phyloP scores from a whole-genome alignment of 108 stramenopile genomes.

The Epithemia pelagica region DNA sequence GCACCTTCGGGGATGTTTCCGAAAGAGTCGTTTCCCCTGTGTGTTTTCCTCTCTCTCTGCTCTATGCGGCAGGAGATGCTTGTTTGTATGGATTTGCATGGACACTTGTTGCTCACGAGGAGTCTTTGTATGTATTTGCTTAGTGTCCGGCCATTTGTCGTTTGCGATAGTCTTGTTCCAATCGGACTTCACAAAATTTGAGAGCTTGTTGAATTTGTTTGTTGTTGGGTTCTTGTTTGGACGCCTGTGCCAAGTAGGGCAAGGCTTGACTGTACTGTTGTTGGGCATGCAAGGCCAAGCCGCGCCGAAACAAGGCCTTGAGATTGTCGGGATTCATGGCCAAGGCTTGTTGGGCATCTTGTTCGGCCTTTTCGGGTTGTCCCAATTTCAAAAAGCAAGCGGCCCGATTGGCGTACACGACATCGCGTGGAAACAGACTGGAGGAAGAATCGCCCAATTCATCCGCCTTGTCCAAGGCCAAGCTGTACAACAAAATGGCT shows the following conservation, averaged over 20 bases:
- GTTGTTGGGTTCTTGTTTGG: constrained; percentile 87
- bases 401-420: constrained; percentile 75
- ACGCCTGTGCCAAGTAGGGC: constrained; percentile 59
- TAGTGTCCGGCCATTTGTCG: constrained; percentile 8
- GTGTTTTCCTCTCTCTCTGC: too few relatives aligned
- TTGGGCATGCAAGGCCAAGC: constrained; percentile 86
- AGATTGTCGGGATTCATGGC: constrained; percentile 64
- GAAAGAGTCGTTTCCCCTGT: too few relatives aligned
- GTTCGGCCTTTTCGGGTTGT: constrained; percentile 83
- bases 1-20: too few relatives aligned
- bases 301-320: constrained; percentile 84
- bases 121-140: too few relatives aligned
- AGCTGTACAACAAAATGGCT: constrained; percentile 76
- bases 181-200: constrained; percentile 85
- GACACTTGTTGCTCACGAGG: too few relatives aligned
- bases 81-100: too few relatives aligned
- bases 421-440: constrained; percentile 64
- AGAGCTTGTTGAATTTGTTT: constrained; percentile 88
- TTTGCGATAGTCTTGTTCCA: constrained; percentile 78
- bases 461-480: constrained; percentile 78
- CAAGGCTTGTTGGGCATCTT: constrained; percentile 58
- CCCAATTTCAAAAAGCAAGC: constrained; percentile 88
- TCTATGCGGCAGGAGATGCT: too few relatives aligned
- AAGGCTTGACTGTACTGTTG: constrained; percentile 74
- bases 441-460: constrained; percentile 56